Conservation (phyloP, 192 early-diverging fungal genomes). For the Cladochytrium replicatum region DNA sequence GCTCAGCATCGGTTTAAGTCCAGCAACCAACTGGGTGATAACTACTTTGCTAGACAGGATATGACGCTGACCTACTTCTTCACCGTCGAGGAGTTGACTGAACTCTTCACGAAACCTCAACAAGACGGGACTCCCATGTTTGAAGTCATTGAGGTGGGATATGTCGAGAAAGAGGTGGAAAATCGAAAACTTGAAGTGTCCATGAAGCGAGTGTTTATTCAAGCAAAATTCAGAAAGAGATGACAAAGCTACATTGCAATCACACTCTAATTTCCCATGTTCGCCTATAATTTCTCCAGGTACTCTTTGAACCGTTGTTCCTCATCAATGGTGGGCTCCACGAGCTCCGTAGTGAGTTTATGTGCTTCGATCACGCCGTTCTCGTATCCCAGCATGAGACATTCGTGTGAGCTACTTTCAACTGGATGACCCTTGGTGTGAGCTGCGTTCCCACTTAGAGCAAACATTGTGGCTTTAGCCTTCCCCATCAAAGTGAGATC, state of each 20-base stretch:
- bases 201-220: conserved; percentile 42
- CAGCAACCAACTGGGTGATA: conserved; percentile 26
- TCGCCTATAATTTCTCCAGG: background rate
- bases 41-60: conserved; percentile 37
- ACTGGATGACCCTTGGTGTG: conserved; percentile 11
- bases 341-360: conserved; percentile 17
- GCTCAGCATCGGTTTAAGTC: conserved; percentile 45
- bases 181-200: conserved; percentile 36
- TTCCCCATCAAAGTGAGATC: conserved; percentile 11
- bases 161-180: conserved; percentile 32
- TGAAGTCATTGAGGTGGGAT: conserved; percentile 23
- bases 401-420: conserved; percentile 6
- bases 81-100: conserved; percentile 16
- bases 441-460: background rate
- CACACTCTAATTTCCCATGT: too few relatives aligned
- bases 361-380: conserved; percentile 25
- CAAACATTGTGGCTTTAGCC: background rate
- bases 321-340: conserved; percentile 31
- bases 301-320: conserved; percentile 6
- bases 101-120: too few relatives aligned
- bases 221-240: conserved; percentile 32
- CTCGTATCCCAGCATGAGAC: conserved; percentile 18
- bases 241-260: too few relatives aligned
- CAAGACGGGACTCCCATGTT: too few relatives aligned
- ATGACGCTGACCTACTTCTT: conserved; percentile 46